Evolutionary conservation across 2,329 filamentous ascomycete species (phyloP).

Genomic region (Colletotrichum agaves): DNA sequence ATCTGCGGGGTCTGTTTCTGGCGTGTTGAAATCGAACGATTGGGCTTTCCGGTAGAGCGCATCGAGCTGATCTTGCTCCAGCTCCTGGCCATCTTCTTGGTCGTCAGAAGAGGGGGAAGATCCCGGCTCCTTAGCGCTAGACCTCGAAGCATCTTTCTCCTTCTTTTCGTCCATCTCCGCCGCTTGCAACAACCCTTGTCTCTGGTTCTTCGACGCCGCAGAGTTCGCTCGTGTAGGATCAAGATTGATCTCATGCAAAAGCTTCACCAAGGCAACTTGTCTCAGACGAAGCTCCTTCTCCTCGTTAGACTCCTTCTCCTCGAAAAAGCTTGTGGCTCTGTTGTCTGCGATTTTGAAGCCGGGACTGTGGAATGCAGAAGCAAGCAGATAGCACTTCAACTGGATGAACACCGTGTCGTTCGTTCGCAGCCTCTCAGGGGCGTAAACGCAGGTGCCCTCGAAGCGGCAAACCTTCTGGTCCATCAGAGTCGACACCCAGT

Average conservation of each 20-base stretch:
- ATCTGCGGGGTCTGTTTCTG: slow-evolving; percentile 82
- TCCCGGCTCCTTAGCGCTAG: slow-evolving; percentile 43
- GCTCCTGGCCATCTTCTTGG: slow-evolving; percentile 90
- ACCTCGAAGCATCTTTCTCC: slow-evolving; percentile 62
- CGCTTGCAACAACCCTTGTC: slow-evolving; percentile 86
- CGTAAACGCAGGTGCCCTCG: slow-evolving; percentile 88
- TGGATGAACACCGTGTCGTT: slow-evolving; percentile 97
- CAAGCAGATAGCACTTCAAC: slow-evolving; percentile 79
- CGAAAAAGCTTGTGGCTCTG: slow-evolving; percentile 78
- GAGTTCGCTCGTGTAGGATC: slow-evolving; percentile 80
- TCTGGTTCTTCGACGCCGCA: slow-evolving; percentile 79
- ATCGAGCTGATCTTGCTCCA: slow-evolving; percentile 96
- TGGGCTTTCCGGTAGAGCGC: slow-evolving; percentile 95
- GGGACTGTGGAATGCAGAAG: slow-evolving; percentile 75
- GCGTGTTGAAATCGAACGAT: slow-evolving; percentile 94
- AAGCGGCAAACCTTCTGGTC: slow-evolving; percentile 92
- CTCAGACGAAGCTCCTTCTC: slow-evolving; percentile 85
- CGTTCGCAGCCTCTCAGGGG: slow-evolving; percentile 83
- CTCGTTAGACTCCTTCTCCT: slow-evolving; percentile 85
- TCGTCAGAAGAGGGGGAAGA: slow-evolving; percentile 69
- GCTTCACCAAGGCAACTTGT: slow-evolving; percentile 86
- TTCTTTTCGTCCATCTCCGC: slow-evolving; percentile 88
- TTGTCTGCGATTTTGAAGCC: slow-evolving; percentile 75
- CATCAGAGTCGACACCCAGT: slow-evolving; percentile 91
- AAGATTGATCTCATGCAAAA: slow-evolving; percentile 90